Conservation (phyloP, 768 basidiomycete species). For the Termitomyces sp. region DNA sequence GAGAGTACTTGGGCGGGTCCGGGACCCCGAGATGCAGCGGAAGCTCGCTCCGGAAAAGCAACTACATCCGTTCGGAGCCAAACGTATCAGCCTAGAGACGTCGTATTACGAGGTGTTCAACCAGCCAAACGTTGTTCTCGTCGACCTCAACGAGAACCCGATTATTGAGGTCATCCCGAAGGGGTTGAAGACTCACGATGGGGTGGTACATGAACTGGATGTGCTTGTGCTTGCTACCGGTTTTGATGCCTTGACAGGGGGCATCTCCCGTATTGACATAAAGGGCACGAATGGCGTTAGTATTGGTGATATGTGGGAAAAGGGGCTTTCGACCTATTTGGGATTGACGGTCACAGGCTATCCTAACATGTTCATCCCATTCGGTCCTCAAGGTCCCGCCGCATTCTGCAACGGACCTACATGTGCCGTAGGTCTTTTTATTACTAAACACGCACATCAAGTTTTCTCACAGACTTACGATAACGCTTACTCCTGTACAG, state of each 20-base stretch:
- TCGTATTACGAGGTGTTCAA: conserved; percentile 20
- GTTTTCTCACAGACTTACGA: neutral
- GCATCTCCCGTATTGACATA: conserved; percentile 18
- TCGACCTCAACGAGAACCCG: conserved; percentile 16
- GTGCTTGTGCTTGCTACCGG: conserved; percentile 19
- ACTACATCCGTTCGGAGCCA: conserved; percentile 20
- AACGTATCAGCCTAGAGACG: conserved; percentile 17
- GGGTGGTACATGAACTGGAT: conserved; percentile 16
- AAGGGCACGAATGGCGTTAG: conserved; percentile 12
- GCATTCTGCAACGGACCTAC: conserved; percentile 21
- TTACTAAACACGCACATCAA: neutral
- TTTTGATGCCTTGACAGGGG: conserved; percentile 19
- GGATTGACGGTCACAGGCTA: conserved; percentile 16
- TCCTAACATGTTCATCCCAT: conserved; percentile 22
- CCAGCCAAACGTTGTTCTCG: conserved; percentile 17
- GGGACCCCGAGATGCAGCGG: conserved; percentile 15
- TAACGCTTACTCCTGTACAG: conserved; percentile 2
- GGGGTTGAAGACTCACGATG: conserved; percentile 16
- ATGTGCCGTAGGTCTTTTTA: conserved; percentile 13
- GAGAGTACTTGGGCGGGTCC: conserved; percentile 14
- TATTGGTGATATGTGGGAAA: conserved; percentile 18
- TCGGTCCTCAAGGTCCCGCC: conserved; percentile 21
- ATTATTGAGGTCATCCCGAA: conserved; percentile 16
- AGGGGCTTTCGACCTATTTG: conserved; percentile 16
- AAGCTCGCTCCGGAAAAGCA: conserved; percentile 17